A percentile compares a stretch with the other conserved stretches of the same genome.
Conservation (phyloP, 495 filamentous ascomycete genomes). For the Talaromyces thailandensis region DNA sequence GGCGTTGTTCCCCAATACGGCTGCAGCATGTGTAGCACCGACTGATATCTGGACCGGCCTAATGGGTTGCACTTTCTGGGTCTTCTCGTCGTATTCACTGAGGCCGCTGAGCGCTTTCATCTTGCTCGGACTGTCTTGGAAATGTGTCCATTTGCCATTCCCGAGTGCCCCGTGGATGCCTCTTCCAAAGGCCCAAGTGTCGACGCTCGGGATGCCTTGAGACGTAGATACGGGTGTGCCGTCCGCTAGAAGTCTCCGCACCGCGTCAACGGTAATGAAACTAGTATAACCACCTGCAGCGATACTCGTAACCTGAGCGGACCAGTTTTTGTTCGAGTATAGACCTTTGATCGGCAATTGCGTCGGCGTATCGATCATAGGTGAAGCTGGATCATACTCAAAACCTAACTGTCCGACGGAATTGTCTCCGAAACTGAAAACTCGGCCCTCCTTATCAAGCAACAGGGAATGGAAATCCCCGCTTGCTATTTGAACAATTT, state of each 20-base stretch:
- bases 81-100: slow-evolving; percentile 73
- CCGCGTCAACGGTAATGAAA: slow-evolving; percentile 79
- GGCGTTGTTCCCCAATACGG: slow-evolving; percentile 71
- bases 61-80: slow-evolving; percentile 62
- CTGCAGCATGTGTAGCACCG: slow-evolving; percentile 70
- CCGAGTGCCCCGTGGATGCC: slow-evolving; percentile 79
- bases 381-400: slow-evolving; percentile 48
- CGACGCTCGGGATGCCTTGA: slow-evolving; percentile 50
- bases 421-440: slow-evolving; percentile 92
- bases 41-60: slow-evolving; percentile 60
- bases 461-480: slow-evolving; percentile 84
- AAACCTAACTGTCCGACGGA: slow-evolving; percentile 78
- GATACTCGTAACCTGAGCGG: slow-evolving; percentile 58
- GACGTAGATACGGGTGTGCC: slow-evolving; percentile 27
- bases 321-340: slow-evolving; percentile 52
- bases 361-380: slow-evolving; percentile 59
- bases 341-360: slow-evolving; percentile 57
- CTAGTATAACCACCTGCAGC: slow-evolving; percentile 78
- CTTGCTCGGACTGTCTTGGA: slow-evolving; percentile 69
- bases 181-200: slow-evolving; percentile 78
- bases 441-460: slow-evolving; percentile 60
- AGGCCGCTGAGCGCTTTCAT: slow-evolving; percentile 76
- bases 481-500: slow-evolving; percentile 63
- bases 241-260: slow-evolving; percentile 39
- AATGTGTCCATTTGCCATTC: slow-evolving; percentile 83